phyloP scores from a whole-genome alignment of 192 early-diverging fungal genomes.

The Anaeromyces robustus region DNA sequence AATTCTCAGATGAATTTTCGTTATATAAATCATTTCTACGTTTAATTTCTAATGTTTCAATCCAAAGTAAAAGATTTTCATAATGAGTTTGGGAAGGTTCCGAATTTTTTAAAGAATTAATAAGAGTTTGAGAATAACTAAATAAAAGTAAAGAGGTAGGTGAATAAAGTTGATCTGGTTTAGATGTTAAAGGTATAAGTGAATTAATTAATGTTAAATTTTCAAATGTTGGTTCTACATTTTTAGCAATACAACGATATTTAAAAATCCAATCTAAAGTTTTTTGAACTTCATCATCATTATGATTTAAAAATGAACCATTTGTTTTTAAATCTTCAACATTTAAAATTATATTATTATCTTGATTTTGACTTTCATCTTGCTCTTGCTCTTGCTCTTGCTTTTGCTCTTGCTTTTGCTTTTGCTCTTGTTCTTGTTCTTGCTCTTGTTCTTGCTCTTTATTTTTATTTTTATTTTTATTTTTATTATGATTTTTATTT shows the following conservation, averaged over 20 bases:
- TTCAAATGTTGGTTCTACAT: neutral
- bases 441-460: no score
- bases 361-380: no score
- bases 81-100: neutral
- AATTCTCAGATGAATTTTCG: no score
- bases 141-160: neutral
- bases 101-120: neutral
- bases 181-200: neutral
- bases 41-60: neutral
- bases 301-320: neutral
- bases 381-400: no score
- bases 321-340: no score
- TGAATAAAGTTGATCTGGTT: neutral
- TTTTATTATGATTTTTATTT: no score
- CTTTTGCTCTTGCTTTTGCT: no score
- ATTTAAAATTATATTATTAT: no score
- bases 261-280: neutral
- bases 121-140: neutral
- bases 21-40: neutral
- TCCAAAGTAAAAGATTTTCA: neutral
- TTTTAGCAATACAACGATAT: neutral
- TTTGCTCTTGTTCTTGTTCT: no score
- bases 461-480: no score
- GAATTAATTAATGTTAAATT: neutral
- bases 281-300: neutral